These are phyloP conservation scores for Eucalyptus curtisii DNA, from an alignment of 345 rosid genomes.

Conservation along the genomic window DNA sequence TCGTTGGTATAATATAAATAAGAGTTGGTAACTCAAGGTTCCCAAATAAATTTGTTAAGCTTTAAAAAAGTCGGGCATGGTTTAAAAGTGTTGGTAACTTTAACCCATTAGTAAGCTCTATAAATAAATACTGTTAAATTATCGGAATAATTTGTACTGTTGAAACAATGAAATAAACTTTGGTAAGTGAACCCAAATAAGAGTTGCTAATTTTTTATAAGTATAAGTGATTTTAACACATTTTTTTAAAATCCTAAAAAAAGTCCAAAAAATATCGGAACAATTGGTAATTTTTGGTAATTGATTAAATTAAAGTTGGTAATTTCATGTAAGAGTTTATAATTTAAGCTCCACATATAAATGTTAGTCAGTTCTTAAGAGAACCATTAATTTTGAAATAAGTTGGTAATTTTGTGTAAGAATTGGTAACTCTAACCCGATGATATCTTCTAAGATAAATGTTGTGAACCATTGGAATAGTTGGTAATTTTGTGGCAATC, in stretches of 20 bases:
- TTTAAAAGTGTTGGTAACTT: too few species aligned
- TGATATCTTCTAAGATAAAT: not conserved
- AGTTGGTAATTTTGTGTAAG: not conserved
- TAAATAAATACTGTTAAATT: not conserved
- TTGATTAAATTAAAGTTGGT: not conserved
- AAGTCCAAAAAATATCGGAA: not conserved
- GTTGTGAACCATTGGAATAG: not conserved
- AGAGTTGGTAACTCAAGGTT: not conserved
- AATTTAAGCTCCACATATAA: not conserved
- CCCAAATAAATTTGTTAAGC: too few species aligned
- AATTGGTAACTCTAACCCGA: not conserved
- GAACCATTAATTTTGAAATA: not conserved
- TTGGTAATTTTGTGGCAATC: too few species aligned
- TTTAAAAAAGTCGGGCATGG: too few species aligned
- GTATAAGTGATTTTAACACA: not conserved
- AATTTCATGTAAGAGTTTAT: not conserved
- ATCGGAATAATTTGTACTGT: not conserved
- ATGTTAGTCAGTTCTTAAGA: not conserved
- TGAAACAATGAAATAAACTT: not conserved
- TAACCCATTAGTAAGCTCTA: not conserved
- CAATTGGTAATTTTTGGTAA: too few species aligned
- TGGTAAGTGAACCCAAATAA: not conserved
- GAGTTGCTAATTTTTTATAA: not conserved
- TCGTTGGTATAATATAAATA: not conserved
- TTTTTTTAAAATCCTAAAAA: not conserved